Conservation (phyloP, 2,329 filamentous ascomycete genomes). For the Pseudophaeomoniella oleicola region DNA sequence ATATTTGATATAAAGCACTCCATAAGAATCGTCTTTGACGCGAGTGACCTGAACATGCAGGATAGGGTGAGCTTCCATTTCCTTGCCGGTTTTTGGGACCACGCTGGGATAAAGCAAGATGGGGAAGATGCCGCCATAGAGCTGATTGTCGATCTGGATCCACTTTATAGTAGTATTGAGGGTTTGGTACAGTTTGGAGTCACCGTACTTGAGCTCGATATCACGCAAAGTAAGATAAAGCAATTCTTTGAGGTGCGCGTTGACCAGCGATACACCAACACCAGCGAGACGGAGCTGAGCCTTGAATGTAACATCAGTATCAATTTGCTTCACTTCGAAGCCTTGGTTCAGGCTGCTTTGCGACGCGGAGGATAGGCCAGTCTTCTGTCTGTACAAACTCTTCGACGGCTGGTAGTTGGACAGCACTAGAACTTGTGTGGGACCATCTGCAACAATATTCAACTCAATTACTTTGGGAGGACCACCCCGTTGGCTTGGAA, state of each 20-base stretch:
- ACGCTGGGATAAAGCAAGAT: slow-evolving; percentile 96
- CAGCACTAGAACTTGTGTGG: slow-evolving; percentile 83
- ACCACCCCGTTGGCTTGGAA: slow-evolving; percentile 47
- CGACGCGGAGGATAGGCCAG: slow-evolving; percentile 32
- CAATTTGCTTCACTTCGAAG: slow-evolving; percentile 88
- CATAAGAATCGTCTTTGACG: slow-evolving; percentile 96
- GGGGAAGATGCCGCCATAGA: slow-evolving; percentile 96
- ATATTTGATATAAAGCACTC: slow-evolving; percentile 97
- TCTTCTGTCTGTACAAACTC: slow-evolving; percentile 70
- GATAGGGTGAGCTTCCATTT: slow-evolving; percentile 91
- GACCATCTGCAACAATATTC: slow-evolving; percentile 88
- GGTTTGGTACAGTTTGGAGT: slow-evolving; percentile 89
- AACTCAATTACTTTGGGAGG: slow-evolving; percentile 85
- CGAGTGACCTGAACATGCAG: slow-evolving; percentile 81
- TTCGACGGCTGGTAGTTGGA: slow-evolving; percentile 89
- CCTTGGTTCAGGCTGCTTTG: slow-evolving; percentile 49
- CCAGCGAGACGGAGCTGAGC: slow-evolving; percentile 80
- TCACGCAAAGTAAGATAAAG: slow-evolving; percentile 89
- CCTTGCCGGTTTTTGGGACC: slow-evolving; percentile 89
- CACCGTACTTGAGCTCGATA: slow-evolving; percentile 77
- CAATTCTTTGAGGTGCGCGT: slow-evolving; percentile 77
- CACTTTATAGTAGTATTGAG: slow-evolving; percentile 85
- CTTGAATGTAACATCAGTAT: slow-evolving; percentile 76
- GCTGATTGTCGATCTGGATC: slow-evolving; percentile 97
- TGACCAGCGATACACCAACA: slow-evolving; percentile 85